phyloP scores from a whole-genome alignment of 768 basidiomycete species.

The Hemileccinum impolitum region DNA sequence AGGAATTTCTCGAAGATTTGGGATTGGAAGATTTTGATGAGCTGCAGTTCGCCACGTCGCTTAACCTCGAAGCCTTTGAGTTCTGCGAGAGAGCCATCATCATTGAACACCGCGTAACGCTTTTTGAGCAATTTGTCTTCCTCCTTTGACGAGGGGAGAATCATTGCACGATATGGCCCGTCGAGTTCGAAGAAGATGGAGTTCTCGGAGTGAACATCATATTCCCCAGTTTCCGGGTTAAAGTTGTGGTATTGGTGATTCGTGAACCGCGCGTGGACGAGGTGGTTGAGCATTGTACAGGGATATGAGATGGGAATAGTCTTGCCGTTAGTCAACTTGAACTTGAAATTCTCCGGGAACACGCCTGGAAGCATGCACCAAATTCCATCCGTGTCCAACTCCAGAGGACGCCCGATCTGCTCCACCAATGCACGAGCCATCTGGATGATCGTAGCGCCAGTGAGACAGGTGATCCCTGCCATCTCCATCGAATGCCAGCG shows the following conservation, averaged over 20 bases:
- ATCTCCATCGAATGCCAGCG: constrained; percentile 99
- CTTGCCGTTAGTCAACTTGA: constrained; percentile 87
- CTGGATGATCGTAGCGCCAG: constrained; percentile 96
- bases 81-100: constrained; percentile 96
- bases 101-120: constrained; percentile 98
- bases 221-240: constrained; percentile 79
- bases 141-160: constrained; percentile 97
- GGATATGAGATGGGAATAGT: constrained; percentile 90
- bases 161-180: constrained; percentile 98
- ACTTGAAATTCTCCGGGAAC: constrained; percentile 98
- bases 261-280: constrained; percentile 93
- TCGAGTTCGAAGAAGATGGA: constrained; percentile 99
- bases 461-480: constrained; percentile 98
- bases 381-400: constrained; percentile 98
- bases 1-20: constrained; percentile 98
- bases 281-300: constrained; percentile 99
- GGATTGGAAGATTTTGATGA: constrained; percentile 99
- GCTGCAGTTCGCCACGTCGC: constrained; percentile 92
- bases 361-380: constrained; percentile 99
- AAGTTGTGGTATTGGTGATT: constrained; percentile 97
- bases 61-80: constrained; percentile 99
- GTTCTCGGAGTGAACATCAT: constrained; percentile 88
- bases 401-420: constrained; percentile 94
- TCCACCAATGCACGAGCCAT: constrained; percentile 98
- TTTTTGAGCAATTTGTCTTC: constrained; percentile 99